These are phyloP conservation scores for Vaccinium myrtillus DNA, from an alignment of 148 eudicot species.

Conservation along the genomic window DNA sequence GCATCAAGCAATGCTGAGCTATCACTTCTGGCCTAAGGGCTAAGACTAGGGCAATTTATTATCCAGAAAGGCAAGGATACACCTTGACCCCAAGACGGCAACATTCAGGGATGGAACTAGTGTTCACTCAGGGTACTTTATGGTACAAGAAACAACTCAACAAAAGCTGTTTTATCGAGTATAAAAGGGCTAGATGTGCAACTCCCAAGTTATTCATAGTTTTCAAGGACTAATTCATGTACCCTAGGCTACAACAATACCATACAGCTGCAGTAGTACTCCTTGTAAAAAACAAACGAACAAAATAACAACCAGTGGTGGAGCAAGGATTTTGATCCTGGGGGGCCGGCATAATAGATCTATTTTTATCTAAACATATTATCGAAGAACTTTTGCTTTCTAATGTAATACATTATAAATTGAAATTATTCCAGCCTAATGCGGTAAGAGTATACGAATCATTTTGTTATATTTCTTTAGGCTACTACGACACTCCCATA, in stretches of 20 bases:
- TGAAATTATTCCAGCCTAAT: neutral
- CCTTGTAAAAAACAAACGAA: neutral
- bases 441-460: too few relatives aligned
- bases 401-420: too few relatives aligned
- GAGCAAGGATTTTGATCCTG: too few relatives aligned
- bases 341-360: too few relatives aligned
- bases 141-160: neutral
- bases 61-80: neutral
- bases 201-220: neutral
- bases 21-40: neutral
- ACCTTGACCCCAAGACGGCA: neutral
- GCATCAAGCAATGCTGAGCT: neutral
- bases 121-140: neutral
- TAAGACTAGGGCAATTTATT: neutral
- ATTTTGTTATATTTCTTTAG: too few relatives aligned
- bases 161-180: neutral
- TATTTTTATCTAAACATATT: too few relatives aligned
- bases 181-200: neutral
- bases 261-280: neutral
- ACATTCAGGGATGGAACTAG: neutral
- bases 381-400: too few relatives aligned
- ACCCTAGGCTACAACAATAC: neutral
- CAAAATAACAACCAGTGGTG: neutral
- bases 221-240: neutral
- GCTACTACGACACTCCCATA: too few relatives aligned